phyloP scores from a whole-genome alignment of 2,329 filamentous ascomycete genomes.

The Lecanosticta acicola region DNA sequence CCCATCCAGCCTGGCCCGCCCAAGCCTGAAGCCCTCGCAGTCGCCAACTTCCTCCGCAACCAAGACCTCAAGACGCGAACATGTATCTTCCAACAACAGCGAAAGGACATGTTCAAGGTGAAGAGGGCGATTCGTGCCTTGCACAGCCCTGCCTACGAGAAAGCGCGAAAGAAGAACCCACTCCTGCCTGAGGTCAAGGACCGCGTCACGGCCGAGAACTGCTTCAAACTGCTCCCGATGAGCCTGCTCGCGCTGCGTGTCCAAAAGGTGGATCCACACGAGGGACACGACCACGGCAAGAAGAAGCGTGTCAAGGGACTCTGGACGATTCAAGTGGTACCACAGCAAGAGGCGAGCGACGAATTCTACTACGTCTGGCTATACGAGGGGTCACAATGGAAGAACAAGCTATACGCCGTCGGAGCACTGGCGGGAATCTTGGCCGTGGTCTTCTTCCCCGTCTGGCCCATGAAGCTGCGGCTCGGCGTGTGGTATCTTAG shows the following conservation, averaged over 20 bases:
- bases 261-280: slow-evolving; percentile 72
- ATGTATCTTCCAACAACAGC: slow-evolving; percentile 88
- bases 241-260: slow-evolving; percentile 92
- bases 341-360: slow-evolving; percentile 82
- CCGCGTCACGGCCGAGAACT: slow-evolving; percentile 81
- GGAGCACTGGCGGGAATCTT: slow-evolving; percentile 81
- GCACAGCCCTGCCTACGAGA: slow-evolving; percentile 81
- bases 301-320: slow-evolving; percentile 89
- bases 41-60: slow-evolving; percentile 78
- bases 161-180: slow-evolving; percentile 82
- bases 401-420: slow-evolving; percentile 83
- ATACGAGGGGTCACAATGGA: slow-evolving; percentile 89
- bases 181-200: slow-evolving; percentile 83
- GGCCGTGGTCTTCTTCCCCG: slow-evolving; percentile 84
- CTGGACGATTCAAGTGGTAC: slow-evolving; percentile 93
- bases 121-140: slow-evolving; percentile 92
- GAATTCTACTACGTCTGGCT: slow-evolving; percentile 96
- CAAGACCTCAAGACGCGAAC: slow-evolving; percentile 87
- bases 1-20: slow-evolving; percentile 73
- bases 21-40: slow-evolving; percentile 79
- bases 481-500: slow-evolving; percentile 96
- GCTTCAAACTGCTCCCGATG: slow-evolving; percentile 89
- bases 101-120: slow-evolving; percentile 98
- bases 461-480: slow-evolving; percentile 88
- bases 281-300: slow-evolving; percentile 66